Percentiles rank a stretch among this genome's conserved stretches.
phyloP scores from a whole-genome alignment of 148 eudicot species.

The Mesembryanthemum crystallinum region DNA sequence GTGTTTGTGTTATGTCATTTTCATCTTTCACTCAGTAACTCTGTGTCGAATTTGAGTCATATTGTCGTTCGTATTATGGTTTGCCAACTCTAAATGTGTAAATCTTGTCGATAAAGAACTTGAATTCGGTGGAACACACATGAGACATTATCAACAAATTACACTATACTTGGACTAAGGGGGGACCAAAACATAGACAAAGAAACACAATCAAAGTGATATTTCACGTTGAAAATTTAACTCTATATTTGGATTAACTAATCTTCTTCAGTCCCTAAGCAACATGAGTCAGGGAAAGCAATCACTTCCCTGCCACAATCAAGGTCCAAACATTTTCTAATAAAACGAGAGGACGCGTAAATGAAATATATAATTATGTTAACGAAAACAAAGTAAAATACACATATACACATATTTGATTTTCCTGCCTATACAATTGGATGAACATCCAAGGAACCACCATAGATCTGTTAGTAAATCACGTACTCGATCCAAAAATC shows the following conservation, averaged over 20 bases:
- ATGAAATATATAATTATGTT: neutral
- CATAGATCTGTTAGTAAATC: neutral
- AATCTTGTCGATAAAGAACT: too few relatives aligned
- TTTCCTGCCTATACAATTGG: conserved; percentile 23
- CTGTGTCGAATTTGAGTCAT: too few relatives aligned
- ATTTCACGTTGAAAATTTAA: too few relatives aligned
- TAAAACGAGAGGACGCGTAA: neutral
- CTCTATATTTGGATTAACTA: neutral
- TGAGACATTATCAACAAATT: too few relatives aligned
- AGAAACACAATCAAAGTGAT: too few relatives aligned
- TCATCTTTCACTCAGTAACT: too few relatives aligned
- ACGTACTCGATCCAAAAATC: neutral
- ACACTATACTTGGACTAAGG: too few relatives aligned
- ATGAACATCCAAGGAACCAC: conserved; percentile 17
- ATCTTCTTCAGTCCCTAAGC: neutral
- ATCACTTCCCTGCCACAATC: neutral
- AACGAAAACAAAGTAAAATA: neutral
- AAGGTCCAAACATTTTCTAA: neutral
- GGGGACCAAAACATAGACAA: too few relatives aligned
- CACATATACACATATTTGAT: conserved; percentile 24
- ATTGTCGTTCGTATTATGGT: too few relatives aligned
- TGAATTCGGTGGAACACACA: too few relatives aligned
- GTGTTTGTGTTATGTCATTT: too few relatives aligned
- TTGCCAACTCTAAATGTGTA: too few relatives aligned
- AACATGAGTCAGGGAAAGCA: neutral